Base-by-base conservation (phyloP, 2,329 filamentous ascomycete species). In the Talaromyces marneffei region DNA sequence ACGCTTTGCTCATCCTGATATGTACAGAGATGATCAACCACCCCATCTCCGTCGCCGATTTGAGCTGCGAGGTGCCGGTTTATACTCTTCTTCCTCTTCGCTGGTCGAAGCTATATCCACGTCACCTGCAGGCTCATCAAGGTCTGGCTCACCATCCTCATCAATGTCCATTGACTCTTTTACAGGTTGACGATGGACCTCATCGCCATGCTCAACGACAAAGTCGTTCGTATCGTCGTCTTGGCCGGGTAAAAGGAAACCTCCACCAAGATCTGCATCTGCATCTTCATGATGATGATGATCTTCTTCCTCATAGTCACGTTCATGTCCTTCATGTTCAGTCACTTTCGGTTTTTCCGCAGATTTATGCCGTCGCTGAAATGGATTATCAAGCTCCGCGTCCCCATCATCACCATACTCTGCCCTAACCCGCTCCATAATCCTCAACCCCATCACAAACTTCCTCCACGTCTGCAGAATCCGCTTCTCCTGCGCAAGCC, bases 391-490 rank as follows among this genome's bases (percentile, higher is more conserved):
- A 4, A 67, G 61, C 62, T 77, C 71, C 7, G 65, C 61, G 50
- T 73, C 71, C 0, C 68, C 67, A 59, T 71, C 69, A 4, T 75
- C 82, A 1, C 89, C 90, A 71, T 95, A 95, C 63, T 96, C 90
- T 59, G 86, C 82, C 42, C 82, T 82, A 42, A 95, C 87, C 54
- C 91, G 83, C 72, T 94, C 83, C 20, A 91, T 82, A 61, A 97
- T 94, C 2, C 91, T 83, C 75, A 97, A 72, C 0, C 92, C 92
- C 80, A 92, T 90, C 14, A 96, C 75, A 67, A 97, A 91, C 74
- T 90, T 95, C 61, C 90, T 85, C 94, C 94, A 99, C 66, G 86
- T 84, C 0, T 83, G 83, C 50, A 97, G 71, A 0, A 89, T 87
- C 12, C 84, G 81, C 64, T 89, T 92, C 57, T 88, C 85, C 7